Evolutionary conservation across 306 rosid genomes (phyloP).

Genomic region (Trifolium dubium): DNA sequence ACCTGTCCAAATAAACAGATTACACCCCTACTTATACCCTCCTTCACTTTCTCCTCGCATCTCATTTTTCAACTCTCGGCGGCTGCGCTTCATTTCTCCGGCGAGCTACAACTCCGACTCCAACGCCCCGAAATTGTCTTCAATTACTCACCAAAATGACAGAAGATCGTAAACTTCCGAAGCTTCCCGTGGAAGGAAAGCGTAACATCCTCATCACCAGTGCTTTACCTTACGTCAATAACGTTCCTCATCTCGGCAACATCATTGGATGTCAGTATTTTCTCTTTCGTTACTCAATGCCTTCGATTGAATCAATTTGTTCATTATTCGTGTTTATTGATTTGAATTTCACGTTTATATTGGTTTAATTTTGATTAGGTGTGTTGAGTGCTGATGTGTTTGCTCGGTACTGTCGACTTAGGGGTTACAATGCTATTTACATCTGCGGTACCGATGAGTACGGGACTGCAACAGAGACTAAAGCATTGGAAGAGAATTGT

Average conservation of each 20-base stretch:
- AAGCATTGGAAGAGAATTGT: slow-evolving; percentile 92
- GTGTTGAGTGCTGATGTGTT: slow-evolving; percentile 96
- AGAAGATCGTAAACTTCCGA: slow-evolving; percentile 37
- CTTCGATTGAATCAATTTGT: background rate
- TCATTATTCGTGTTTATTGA: background rate
- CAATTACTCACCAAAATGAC: slow-evolving; percentile 24
- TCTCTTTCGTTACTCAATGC: background rate
- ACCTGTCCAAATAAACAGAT: too few relatives aligned
- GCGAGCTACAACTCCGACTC: background rate
- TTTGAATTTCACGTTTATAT: background rate
- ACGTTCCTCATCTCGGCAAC: slow-evolving; percentile 96
- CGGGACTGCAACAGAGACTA: slow-evolving; percentile 95
- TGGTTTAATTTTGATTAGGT: slow-evolving; percentile 47
- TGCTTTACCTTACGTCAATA: slow-evolving; percentile 94
- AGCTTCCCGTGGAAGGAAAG: slow-evolving; percentile 79
- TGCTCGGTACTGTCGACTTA: slow-evolving; percentile 86
- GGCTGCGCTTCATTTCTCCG: slow-evolving; percentile 31
- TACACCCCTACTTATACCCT: background rate
- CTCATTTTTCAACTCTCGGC: background rate
- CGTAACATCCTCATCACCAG: slow-evolving; percentile 95
- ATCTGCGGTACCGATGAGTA: slow-evolving; percentile 95
- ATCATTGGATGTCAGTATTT: slow-evolving; percentile 70
- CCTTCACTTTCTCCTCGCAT: background rate
- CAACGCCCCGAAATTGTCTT: background rate
- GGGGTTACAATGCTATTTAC: slow-evolving; percentile 82